phyloP scores from a whole-genome alignment of 2,329 filamentous ascomycete genomes.

The Pseudogymnoascus sp. region DNA sequence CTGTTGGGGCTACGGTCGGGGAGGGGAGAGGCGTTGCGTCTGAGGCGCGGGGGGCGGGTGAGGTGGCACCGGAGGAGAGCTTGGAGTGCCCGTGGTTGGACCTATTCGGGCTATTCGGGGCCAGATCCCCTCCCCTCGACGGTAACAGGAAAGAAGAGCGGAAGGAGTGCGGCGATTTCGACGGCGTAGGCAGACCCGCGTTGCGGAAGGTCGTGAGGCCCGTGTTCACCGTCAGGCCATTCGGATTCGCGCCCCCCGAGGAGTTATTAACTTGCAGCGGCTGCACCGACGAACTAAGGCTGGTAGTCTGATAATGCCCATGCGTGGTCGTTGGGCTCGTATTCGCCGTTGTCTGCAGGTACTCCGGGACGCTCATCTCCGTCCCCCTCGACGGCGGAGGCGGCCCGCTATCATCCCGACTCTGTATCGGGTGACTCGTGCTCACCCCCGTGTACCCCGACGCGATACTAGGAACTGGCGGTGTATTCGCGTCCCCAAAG shows the following conservation, averaged over 20 bases:
- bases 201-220: slow-evolving; percentile 49
- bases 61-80: slow-evolving; percentile 71
- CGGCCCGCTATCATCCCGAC: slow-evolving; percentile 43
- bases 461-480: slow-evolving; percentile 30
- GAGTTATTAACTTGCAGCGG: slow-evolving; percentile 45
- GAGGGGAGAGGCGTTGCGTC: slow-evolving; percentile 14
- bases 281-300: slow-evolving; percentile 68
- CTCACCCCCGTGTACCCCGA: slow-evolving; percentile 47
- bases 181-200: slow-evolving; percentile 47
- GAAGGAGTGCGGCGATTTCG: slow-evolving; percentile 68
- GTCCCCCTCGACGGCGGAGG: slow-evolving; percentile 69
- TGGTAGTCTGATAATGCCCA: slow-evolving; percentile 48
- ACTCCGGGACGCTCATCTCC: slow-evolving; percentile 66
- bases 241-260: slow-evolving; percentile 16
- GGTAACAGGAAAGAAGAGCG: slow-evolving; percentile 65
- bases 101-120: slow-evolving; percentile 42
- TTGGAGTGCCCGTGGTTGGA: slow-evolving; percentile 66
- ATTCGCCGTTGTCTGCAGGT: slow-evolving; percentile 48
- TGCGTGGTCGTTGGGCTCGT: slow-evolving; percentile 65
- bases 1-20: background rate
- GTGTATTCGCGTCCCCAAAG: slow-evolving; percentile 37
- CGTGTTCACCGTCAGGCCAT: slow-evolving; percentile 48
- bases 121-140: slow-evolving; percentile 41
- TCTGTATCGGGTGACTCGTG: slow-evolving; percentile 35
- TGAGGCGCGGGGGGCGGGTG: slow-evolving; percentile 55